Conservation (phyloP, 2,329 filamentous ascomycete genomes). For the Colletotrichum trifolii region DNA sequence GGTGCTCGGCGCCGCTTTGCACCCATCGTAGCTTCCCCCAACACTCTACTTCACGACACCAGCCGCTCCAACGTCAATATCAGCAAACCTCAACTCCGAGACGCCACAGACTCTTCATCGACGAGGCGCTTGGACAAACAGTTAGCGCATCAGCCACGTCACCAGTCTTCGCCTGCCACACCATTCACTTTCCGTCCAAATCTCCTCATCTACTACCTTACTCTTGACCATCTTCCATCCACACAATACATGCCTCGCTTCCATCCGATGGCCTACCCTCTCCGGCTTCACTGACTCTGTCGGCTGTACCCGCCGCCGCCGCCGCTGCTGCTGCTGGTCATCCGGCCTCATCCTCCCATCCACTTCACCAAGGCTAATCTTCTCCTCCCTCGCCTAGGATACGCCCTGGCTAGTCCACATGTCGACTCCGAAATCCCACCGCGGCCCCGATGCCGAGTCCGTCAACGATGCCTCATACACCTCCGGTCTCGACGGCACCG, state of each 20-base stretch:
- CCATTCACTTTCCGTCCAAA: background rate
- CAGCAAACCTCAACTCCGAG: too few relatives aligned
- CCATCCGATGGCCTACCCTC: constrained; percentile 1
- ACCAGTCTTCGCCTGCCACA: too few relatives aligned
- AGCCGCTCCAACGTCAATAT: too few relatives aligned
- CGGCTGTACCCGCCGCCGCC: constrained; percentile 1
- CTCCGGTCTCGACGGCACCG: constrained; percentile 47
- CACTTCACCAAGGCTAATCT: constrained; percentile 37
- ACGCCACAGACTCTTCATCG: too few relatives aligned
- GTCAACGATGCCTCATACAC: constrained; percentile 45
- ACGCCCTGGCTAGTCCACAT: constrained; percentile 66
- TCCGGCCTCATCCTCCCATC: background rate
- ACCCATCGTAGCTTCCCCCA: too few relatives aligned
- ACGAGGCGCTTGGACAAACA: background rate
- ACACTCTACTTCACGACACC: too few relatives aligned
- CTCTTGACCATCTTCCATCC: background rate
- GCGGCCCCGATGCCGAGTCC: constrained; percentile 47
- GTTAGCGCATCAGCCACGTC: background rate
- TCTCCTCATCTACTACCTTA: background rate
- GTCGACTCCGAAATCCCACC: constrained; percentile 56
- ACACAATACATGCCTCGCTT: background rate
- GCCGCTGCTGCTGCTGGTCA: constrained; percentile 7
- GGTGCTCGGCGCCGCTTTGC: too few relatives aligned
- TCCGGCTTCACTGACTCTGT: constrained; percentile 13
- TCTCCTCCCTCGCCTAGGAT: constrained; percentile 43